Conservation (phyloP, 352 stramenopile genomes). For the Phytophthora sojae region DNA sequence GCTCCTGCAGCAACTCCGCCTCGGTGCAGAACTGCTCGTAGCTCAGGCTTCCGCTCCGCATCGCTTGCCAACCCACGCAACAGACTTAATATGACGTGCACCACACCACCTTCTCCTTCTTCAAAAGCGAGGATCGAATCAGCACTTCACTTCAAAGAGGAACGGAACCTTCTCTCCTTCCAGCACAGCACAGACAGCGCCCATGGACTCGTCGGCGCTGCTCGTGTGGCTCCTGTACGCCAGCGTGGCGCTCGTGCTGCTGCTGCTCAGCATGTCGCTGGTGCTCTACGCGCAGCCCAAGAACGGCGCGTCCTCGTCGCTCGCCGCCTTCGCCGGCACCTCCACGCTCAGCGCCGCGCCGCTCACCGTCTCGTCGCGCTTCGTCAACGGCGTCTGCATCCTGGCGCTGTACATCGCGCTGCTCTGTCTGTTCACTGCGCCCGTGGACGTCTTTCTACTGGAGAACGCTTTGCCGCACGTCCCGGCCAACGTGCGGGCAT, state of each 20-base stretch:
- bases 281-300: conserved; percentile 77
- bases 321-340: conserved; percentile 60
- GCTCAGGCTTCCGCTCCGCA: conserved; percentile 44
- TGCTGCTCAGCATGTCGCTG: conserved; percentile 58
- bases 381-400: conserved; percentile 77
- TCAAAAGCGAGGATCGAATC: conserved; percentile 7
- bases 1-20: conserved; percentile 47
- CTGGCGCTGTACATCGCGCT: conserved; percentile 74
- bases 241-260: conserved; percentile 62
- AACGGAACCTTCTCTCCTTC: conserved; percentile 1
- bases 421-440: conserved; percentile 80
- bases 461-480: conserved; percentile 74
- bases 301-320: conserved; percentile 53
- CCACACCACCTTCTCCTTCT: conserved; percentile 20
- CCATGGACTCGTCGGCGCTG: conserved; percentile 46
- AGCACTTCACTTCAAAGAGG: conserved; percentile 24
- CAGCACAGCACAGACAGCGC: neutral
- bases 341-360: conserved; percentile 67
- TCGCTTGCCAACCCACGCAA: conserved; percentile 19
- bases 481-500: conserved; percentile 55
- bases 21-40: conserved; percentile 63
- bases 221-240: conserved; percentile 76
- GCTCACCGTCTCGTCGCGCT: conserved; percentile 70
- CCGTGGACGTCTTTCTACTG: conserved; percentile 82
- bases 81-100: conserved; percentile 6